Base-by-base conservation (phyloP, 2,329 filamentous ascomycete genomes). In the Sclerotinia spermophila region DNA sequence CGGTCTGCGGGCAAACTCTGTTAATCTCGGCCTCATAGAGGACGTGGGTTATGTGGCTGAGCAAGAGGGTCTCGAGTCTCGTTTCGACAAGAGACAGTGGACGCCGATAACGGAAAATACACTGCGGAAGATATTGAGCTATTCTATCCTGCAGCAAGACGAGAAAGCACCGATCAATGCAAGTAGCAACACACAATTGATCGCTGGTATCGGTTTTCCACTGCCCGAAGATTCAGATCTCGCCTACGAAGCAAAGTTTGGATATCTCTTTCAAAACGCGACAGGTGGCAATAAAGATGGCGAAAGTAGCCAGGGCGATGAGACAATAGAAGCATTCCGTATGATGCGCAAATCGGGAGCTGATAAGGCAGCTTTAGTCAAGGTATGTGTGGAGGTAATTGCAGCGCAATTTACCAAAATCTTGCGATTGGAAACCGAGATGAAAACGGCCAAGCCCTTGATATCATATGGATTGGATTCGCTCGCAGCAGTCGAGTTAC, bases 401-500 rank as follows among this genome's bases (percentile, higher is more conserved):
- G 74, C 68, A 30, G 65, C 64, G 42, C 73, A 78, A 30, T 72
- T 80, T 33, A 73, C 72, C 17, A 76, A 75, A 65, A 73, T 71
- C 11, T 71, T 80, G 27, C 73, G 76, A 0, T 70, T 80, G 11
- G 69, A 72, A 1, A 74, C 75, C 27, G 69, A 74, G 2, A 74
- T 80, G 38, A 72, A 76, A 21, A 72, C 75, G n/a, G 75, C 72
- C 1, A 76, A 77, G 38, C 74, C 77, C 2, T 30, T 74, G n/a
- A 38, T 61, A 24, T 56, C 68, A 21, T 75, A 74, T 33, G 72
- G 73, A 11, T 81, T 86, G 4, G 85, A 87, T 77, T 86, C 84
- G 0, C 80, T 86, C 19, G 82, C 84, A 8, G 84, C 84, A 3
- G 83, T 86, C 27, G 83, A 83, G 19, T 78, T 86, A 6, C 81